Percentiles rank a stretch among this genome's conserved stretches.
Conservation (phyloP, 164 flowering plant genomes). For the Houttuynia cordata region DNA sequence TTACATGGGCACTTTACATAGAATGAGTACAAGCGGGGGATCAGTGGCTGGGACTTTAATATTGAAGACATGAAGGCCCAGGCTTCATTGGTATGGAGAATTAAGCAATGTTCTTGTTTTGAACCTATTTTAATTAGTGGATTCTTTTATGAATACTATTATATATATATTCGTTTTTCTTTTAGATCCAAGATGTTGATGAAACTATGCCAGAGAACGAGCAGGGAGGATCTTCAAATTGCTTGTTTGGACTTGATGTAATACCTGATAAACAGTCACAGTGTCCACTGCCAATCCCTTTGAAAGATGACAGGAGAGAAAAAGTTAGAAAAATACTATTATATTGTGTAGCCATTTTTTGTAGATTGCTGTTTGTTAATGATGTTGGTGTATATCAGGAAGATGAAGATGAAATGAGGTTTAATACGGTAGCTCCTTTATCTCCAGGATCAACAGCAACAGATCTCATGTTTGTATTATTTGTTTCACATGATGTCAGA, state of each 20-base stretch:
- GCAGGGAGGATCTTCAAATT: conserved; percentile 27
- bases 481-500: background rate
- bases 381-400: conserved; percentile 30
- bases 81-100: conserved; percentile 61
- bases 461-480: conserved; percentile 24
- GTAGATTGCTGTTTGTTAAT: background rate
- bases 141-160: no score
- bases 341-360: background rate
- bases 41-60: conserved; percentile 92
- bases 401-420: conserved; percentile 20
- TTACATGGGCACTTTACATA: conserved; percentile 12
- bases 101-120: background rate
- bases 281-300: conserved; percentile 3
- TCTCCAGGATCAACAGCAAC: conserved; percentile 17
- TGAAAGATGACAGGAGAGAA: conserved; percentile 20
- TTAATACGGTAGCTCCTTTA: conserved; percentile 17
- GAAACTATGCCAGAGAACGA: conserved; percentile 33
- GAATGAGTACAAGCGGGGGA: conserved; percentile 95
- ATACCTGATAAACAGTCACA: conserved; percentile 19
- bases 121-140: no score
- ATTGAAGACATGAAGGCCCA: conserved; percentile 87
- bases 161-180: conserved; percentile 1
- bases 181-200: conserved; percentile 65
- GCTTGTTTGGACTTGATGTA: conserved; percentile 19
- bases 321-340: conserved; percentile 15